These are phyloP conservation scores for Fomitopsis pulvina DNA, from an alignment of 768 basidiomycete genomes.

Conservation along the genomic window DNA sequence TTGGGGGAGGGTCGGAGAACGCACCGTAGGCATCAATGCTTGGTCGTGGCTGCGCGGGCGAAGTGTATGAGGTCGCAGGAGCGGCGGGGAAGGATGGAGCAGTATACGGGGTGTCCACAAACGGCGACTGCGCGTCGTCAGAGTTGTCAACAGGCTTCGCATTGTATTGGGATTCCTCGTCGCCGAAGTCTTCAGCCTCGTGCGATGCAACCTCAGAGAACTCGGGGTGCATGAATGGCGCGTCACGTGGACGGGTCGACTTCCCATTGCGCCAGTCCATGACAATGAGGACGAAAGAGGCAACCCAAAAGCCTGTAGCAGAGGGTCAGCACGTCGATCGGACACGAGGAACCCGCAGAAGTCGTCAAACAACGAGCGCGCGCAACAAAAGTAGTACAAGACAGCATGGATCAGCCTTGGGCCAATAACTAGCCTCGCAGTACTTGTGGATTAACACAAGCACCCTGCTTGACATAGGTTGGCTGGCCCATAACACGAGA, in stretches of 20 bases:
- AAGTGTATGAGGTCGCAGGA: conserved; percentile 20
- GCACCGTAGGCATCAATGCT: conserved; percentile 89
- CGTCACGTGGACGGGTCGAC: conserved; percentile 49
- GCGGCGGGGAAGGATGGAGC: conserved; percentile 19
- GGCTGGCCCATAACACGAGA: too few relatives aligned
- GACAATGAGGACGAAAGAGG: conserved; percentile 57
- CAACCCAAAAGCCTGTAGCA: conserved; percentile 68
- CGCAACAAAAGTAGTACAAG: too few relatives aligned
- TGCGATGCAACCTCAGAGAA: conserved; percentile 12
- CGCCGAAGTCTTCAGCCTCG: conserved; percentile 44
- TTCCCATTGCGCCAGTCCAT: conserved; percentile 76
- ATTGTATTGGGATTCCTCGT: conserved; percentile 46
- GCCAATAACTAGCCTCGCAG: too few relatives aligned
- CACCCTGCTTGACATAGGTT: too few relatives aligned
- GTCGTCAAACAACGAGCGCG: too few relatives aligned
- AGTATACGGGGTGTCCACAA: conserved; percentile 35
- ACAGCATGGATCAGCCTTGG: too few relatives aligned
- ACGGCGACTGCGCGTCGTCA: conserved; percentile 32
- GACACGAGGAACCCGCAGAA: not conserved
- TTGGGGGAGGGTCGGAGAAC: conserved; percentile 82
- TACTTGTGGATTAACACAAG: too few relatives aligned
- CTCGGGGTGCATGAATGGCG: conserved; percentile 65
- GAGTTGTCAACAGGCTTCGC: conserved; percentile 34
- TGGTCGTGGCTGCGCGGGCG: conserved; percentile 25
- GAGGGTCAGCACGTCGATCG: conserved; percentile 2